Base-by-base conservation (phyloP, 2,329 filamentous ascomycete genomes). In the Onygena corvina region DNA sequence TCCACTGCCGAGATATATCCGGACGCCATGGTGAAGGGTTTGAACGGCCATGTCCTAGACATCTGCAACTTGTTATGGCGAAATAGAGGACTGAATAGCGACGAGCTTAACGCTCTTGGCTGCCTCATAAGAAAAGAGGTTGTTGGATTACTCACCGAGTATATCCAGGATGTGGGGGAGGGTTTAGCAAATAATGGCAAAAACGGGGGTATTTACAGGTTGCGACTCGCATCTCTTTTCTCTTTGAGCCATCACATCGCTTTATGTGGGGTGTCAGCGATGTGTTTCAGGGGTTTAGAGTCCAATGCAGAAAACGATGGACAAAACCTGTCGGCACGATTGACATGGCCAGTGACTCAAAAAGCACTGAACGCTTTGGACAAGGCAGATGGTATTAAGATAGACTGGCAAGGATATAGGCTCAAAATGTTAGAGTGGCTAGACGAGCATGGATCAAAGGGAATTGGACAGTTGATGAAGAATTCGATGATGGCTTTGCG, bases 41-140 rank as follows among this genome's bases (percentile, higher is more conserved):
- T 92, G 68, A 94, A 94, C 62, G 83, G 83, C 18, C 88, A 84
- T 61, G 75, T 93, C 27, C 89, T 92, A 79, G 87, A 94, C 61
- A 76, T 88, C 27, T 89, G 86, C 70, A 93, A 93, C 61, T 79
- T 84, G 46, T 64, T 92, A 42, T 93, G 86, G 86, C 77, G 86
- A 6, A 77, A 78, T 18, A 77, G 81, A 9, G 86, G 83, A 1
- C 82, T 93, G 52, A 78, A 78, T 51, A 68, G 69, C 9, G 69
- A 71, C 1, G 84, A 90, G 55, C 67, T 74, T n/a, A 79, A 80
- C 57, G 71, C 76, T 2, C 58, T 73, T 12, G 77, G 75, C 3
- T 76, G 77, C 55, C 63, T 76, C 6, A 67, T 78, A 46, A 65
- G 71, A 1, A 53, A 59, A 2, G n/a, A 66, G 0, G 68, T 80